These are phyloP conservation scores for Solanum tarapatanum DNA, from an alignment of 257 asterid genomes.

Conservation along the genomic window DNA sequence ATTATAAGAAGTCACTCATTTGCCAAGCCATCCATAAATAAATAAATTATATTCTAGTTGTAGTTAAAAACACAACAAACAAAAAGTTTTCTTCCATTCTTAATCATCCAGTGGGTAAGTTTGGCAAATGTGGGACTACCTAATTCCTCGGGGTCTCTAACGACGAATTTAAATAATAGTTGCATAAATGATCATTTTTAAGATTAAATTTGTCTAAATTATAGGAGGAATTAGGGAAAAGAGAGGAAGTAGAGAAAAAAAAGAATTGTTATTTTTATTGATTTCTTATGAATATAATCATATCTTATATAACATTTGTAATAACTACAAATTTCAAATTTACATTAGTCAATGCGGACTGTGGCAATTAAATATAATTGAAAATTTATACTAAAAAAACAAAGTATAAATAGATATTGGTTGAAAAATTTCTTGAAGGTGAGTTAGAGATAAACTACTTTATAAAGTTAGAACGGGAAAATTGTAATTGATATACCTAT, in stretches of 20 bases:
- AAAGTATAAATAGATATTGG: too few relatives aligned
- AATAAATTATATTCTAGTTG: background rate
- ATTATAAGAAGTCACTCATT: background rate
- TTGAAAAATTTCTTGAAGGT: too few relatives aligned
- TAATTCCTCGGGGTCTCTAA: background rate
- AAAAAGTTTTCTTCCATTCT: background rate
- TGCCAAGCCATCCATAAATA: background rate
- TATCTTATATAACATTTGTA: background rate
- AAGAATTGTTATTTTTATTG: background rate
- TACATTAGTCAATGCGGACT: too few relatives aligned
- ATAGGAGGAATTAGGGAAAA: background rate
- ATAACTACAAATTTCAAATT: background rate
- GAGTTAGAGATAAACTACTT: too few relatives aligned
- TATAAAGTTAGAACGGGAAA: too few relatives aligned
- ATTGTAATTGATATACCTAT: too few relatives aligned
- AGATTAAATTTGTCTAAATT: background rate
- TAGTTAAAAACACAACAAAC: background rate
- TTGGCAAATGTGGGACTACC: background rate
- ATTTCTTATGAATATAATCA: background rate
- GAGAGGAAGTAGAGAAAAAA: background rate
- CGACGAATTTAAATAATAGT: background rate
- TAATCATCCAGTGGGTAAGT: background rate
- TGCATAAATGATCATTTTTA: background rate
- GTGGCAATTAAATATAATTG: too few relatives aligned
- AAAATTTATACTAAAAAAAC: too few relatives aligned